Evolutionary conservation across 2,329 filamentous ascomycete genomes (phyloP).

Genomic region (Penicillium sp.): DNA sequence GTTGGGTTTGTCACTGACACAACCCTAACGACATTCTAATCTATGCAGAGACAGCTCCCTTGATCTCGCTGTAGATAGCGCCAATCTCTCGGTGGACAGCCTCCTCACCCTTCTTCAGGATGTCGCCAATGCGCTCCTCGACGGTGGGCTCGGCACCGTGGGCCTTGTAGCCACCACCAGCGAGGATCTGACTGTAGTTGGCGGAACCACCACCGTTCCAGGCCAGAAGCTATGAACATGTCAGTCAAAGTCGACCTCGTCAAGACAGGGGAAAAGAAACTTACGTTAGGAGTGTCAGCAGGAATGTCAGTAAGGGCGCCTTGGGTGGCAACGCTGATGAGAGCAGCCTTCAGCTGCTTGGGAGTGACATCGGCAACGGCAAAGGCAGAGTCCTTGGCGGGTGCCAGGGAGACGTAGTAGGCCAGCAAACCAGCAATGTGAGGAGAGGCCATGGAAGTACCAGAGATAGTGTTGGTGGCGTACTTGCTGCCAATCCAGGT

Average conservation of each 20-base stretch:
- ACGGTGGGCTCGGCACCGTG: constrained; percentile 30
- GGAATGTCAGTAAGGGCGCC: constrained; percentile 78
- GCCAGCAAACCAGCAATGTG: constrained; percentile 94
- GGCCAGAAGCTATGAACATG: constrained; percentile 64
- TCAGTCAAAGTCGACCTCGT: constrained; percentile 22
- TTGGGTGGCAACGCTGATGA: constrained; percentile 78
- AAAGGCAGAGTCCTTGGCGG: constrained; percentile 82
- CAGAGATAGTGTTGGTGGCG: constrained; percentile 97
- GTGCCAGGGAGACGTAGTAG: constrained; percentile 97
- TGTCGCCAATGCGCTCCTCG: constrained; percentile 38
- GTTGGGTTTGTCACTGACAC: constrained; percentile 21
- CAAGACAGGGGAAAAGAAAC: constrained; percentile 22
- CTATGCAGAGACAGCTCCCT: constrained; percentile 43
- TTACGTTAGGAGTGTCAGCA: constrained; percentile 75
- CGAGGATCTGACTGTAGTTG: constrained; percentile 83
- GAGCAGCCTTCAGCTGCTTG: constrained; percentile 84
- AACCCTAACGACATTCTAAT: constrained; percentile 35
- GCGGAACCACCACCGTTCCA: constrained; percentile 96
- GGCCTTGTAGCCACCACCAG: constrained; percentile 66
- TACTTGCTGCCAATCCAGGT: constrained; percentile 98
- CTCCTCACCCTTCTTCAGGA: constrained; percentile 50
- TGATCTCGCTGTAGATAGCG: constrained; percentile 44
- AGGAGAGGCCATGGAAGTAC: constrained; percentile 98
- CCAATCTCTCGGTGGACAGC: constrained; percentile 45
- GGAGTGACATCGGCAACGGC: constrained; percentile 85